Evolutionary conservation across 2,329 filamentous ascomycete species (phyloP), one percentile per base, ranked within the genome.

Genomic region (Arthroderma sp.): DNA sequence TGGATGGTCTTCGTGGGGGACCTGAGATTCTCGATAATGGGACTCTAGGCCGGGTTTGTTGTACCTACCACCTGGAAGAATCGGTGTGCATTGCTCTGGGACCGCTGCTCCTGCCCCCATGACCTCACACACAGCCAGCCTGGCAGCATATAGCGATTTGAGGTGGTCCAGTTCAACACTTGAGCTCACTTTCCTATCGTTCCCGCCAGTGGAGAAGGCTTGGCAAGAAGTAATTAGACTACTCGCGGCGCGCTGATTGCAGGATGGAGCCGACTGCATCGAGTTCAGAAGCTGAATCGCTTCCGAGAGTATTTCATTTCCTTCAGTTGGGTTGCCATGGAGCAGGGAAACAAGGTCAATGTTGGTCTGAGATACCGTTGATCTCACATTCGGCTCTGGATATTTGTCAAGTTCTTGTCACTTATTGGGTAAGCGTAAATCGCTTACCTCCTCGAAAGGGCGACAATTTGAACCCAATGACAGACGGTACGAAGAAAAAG

Each of bases 71-170:
- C 64, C 61, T 3, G 67, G 65, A 5, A 68, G 59, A 31, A 80
- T 68, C 1, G 69, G 59, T 11, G 61, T 53, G 51, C 79, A 83
- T 27, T 69, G 53, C 3, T 60, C 47, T 2, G 78, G 77, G 33
- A 75, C 61, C 2, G 58, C 45, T 10, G 71, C 66, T 7, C 69
- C 67, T 2, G 74, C 72, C 15, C 69, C 71, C 7, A 67, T 64
- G 5, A 81, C 65, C 53, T 82, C 78, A 52, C 80, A 83, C 6
- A 80, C 65, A 7, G 80, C 77, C 10, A 82, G 65, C 38, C 77
- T 72, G 6, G 74, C 73, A 2, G 78, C 77, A 50, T 79, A 82
- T 30, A 76, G 66, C 4, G 74, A 75, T 49, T 71, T 75, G 48
- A 65, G 61, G 45, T 60, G 58, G 45, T 70, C 71, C 36, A 71